Evolutionary conservation across 2,329 filamentous ascomycete species (phyloP).

Genomic region (Stachybotrys echinatus): DNA sequence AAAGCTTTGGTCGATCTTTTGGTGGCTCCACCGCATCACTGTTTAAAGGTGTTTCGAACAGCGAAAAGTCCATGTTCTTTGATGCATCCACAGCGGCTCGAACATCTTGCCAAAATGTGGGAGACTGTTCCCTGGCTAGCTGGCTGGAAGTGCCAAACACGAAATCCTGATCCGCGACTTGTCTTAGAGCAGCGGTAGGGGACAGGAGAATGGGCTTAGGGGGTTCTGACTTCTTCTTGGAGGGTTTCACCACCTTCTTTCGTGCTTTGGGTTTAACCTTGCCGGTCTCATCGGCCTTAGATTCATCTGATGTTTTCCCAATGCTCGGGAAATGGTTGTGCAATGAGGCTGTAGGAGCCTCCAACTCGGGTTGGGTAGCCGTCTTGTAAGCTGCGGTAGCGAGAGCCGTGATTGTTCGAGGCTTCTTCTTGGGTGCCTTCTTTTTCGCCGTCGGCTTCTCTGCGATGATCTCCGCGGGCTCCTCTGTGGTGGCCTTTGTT

Average conservation of each 20-base stretch:
- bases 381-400: slow-evolving; percentile 64
- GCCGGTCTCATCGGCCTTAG: slow-evolving; percentile 13
- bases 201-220: slow-evolving; percentile 56
- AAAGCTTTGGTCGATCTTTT: slow-evolving; percentile 44
- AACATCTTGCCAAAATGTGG: slow-evolving; percentile 56
- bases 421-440: slow-evolving; percentile 61
- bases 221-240: slow-evolving; percentile 32
- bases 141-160: slow-evolving; percentile 86
- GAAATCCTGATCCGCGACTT: slow-evolving; percentile 66
- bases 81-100: slow-evolving; percentile 58
- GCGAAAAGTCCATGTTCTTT: slow-evolving; percentile 35
- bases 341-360: slow-evolving; percentile 30
- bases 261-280: slow-evolving; percentile 26
- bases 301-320: slow-evolving; percentile 1
- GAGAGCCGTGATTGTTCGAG: slow-evolving; percentile 71
- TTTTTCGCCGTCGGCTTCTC: slow-evolving; percentile 33
- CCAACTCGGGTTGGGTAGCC: slow-evolving; percentile 24
- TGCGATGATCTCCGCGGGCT: slow-evolving; percentile 8
- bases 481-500: slow-evolving; percentile 16
- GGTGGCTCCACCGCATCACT: slow-evolving; percentile 29
- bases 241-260: slow-evolving; percentile 22
- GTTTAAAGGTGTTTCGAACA: slow-evolving; percentile 32
- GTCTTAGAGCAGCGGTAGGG: slow-evolving; percentile 60
- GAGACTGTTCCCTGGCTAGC: slow-evolving; percentile 67
- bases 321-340: slow-evolving; percentile 33